Evolutionary conservation across 1,139 yeast species (phyloP).

Genomic region (Maudiozyma humilis): DNA sequence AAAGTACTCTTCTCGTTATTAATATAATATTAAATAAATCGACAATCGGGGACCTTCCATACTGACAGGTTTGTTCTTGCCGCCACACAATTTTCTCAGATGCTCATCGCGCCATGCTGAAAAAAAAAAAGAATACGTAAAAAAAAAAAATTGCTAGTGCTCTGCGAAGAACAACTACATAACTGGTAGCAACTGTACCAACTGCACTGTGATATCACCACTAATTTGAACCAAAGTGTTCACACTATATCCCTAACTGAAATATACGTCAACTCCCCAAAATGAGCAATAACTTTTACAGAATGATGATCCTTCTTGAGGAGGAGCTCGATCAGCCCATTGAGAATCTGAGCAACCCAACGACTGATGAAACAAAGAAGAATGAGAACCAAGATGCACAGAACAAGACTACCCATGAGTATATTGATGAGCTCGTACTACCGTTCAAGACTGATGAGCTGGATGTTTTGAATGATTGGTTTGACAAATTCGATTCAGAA

Average conservation of each 20-base stretch:
- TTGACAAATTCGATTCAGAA: conserved; percentile 52
- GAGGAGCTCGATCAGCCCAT: conserved; percentile 17
- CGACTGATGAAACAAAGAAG: conserved; percentile 8
- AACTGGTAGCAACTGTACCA: no score
- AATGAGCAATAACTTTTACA: conserved; percentile 20
- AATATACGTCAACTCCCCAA: not conserved
- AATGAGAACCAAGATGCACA: conserved; percentile 9
- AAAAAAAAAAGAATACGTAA: not conserved
- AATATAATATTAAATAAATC: no score
- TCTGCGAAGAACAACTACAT: no score
- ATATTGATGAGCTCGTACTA: conserved; percentile 26
- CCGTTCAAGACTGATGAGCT: conserved; percentile 42
- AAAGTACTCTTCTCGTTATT: no score
- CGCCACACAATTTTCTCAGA: no score
- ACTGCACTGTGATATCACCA: no score
- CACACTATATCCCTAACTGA: not conserved
- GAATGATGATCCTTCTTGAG: conserved; percentile 28
- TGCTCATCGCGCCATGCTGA: conserved; percentile 2
- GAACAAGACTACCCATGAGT: conserved; percentile 25
- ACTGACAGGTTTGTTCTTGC: no score
- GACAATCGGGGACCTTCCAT: no score
- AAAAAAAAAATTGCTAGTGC: no score
- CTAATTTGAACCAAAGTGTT: no score
- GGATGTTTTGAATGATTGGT: conserved; percentile 53
- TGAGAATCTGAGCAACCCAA: conserved; percentile 11